phyloP scores from a whole-genome alignment of 371 early-diverging fungal genomes.

The Encephalitozoon cuniculi region DNA sequence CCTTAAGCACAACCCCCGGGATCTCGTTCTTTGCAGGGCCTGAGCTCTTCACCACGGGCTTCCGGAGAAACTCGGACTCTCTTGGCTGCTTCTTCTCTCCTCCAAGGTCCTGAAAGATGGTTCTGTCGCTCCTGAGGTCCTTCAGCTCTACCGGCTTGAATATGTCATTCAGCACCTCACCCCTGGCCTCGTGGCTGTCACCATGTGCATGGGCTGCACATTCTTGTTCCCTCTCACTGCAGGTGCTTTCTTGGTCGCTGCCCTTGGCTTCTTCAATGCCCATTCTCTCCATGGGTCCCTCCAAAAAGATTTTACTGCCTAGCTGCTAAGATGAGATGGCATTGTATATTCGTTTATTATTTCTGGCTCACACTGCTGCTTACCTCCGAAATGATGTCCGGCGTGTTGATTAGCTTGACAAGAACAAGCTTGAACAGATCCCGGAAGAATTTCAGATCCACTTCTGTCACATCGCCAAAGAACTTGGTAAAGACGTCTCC shows the following conservation, averaged over 20 bases:
- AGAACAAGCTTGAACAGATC: neutral
- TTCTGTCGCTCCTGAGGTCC: neutral
- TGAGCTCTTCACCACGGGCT: neutral
- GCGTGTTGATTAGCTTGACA: neutral
- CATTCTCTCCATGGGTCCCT: neutral
- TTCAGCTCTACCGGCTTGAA: neutral
- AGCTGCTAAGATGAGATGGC: neutral
- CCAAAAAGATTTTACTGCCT: neutral
- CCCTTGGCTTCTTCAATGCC: neutral
- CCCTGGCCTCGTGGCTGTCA: neutral
- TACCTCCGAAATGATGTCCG: neutral
- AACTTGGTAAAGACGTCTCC: neutral
- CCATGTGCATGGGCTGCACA: neutral
- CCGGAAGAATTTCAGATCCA: neutral
- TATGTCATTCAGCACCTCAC: neutral
- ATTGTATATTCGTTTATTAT: neutral
- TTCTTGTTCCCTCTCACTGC: neutral
- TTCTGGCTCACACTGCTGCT: neutral
- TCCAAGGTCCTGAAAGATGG: neutral
- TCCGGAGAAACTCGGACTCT: neutral
- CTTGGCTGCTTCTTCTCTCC: neutral
- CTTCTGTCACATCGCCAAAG: neutral
- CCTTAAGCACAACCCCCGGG: conserved; percentile 1
- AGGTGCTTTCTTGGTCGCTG: neutral
- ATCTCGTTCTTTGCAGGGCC: neutral